A percentile compares a stretch with the other conserved stretches of the same genome.
Conservation (phyloP, 2,329 filamentous ascomycete species). For the Claviceps sp. region DNA sequence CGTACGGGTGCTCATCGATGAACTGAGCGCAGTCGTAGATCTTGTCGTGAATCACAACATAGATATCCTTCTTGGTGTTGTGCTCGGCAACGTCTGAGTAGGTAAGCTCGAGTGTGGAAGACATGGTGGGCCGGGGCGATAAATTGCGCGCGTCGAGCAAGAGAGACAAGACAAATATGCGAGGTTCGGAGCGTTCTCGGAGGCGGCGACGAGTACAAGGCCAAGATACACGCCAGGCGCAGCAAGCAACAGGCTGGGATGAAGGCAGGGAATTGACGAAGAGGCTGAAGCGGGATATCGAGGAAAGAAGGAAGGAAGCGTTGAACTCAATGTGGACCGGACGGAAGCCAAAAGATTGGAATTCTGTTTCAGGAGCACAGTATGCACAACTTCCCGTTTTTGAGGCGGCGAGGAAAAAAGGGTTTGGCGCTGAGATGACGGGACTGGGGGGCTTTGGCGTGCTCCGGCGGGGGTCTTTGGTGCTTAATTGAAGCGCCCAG, state of each 20-base stretch:
- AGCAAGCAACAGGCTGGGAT: background rate
- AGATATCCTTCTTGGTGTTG: conserved; percentile 89
- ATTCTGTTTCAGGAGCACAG: too few species aligned
- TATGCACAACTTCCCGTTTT: background rate
- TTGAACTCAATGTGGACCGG: background rate
- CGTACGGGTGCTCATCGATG: conserved; percentile 89
- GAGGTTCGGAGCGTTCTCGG: too few species aligned
- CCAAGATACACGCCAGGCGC: background rate
- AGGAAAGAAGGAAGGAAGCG: background rate
- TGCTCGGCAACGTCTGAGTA: conserved; percentile 73
- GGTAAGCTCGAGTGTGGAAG: conserved; percentile 41
- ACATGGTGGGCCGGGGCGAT: conserved; percentile 12
- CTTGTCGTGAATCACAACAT: conserved; percentile 87
- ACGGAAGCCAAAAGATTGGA: background rate
- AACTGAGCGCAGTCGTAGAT: conserved; percentile 86
- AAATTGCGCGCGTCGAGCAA: background rate
- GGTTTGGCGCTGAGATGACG: background rate
- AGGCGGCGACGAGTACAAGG: background rate
- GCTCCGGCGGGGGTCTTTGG: background rate
- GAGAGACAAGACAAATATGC: background rate
- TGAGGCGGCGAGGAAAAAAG: background rate
- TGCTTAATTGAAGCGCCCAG: too few species aligned
- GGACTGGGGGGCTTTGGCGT: background rate
- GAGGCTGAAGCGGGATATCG: conserved; percentile 1
- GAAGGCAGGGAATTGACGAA: background rate